Evolutionary conservation across 768 basidiomycete genomes (phyloP).

Genomic region (Lentinula raphanica): DNA sequence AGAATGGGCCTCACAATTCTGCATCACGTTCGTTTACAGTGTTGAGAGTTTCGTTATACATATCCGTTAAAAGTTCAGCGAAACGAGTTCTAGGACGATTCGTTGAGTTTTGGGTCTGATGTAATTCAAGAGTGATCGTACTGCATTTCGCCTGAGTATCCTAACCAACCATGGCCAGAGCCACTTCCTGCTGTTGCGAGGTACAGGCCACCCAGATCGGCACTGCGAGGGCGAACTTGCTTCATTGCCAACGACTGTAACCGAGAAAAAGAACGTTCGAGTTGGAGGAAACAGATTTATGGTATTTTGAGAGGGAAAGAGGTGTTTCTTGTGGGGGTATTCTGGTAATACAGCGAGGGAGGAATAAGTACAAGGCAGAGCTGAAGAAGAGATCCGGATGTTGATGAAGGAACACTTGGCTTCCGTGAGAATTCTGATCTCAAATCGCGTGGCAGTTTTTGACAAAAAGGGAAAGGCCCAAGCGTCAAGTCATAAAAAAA

Average conservation of each 20-base stretch:
- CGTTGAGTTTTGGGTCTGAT: neutral
- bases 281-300: too few species aligned
- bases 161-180: constrained; percentile 68
- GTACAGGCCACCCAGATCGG: constrained; percentile 85
- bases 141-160: constrained; percentile 26
- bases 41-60: constrained; percentile 75
- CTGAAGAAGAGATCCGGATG: neutral
- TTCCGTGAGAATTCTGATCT: neutral
- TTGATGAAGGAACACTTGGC: neutral
- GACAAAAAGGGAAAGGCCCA: neutral
- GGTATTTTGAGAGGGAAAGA: neutral
- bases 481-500: neutral
- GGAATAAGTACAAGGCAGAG: constrained; percentile 1
- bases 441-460: neutral
- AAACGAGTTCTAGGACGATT: constrained; percentile 43
- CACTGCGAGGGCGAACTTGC: constrained; percentile 55
- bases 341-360: neutral
- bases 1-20: constrained; percentile 34
- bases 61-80: constrained; percentile 79
- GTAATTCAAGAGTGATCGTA: constrained; percentile 1
- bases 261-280: neutral
- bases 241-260: neutral
- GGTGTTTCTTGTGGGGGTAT: neutral
- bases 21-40: constrained; percentile 57
- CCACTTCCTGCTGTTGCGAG: constrained; percentile 64